Base-by-base conservation (phyloP, 2,329 filamentous ascomycete species). In the Ambrosiella beaveri region DNA sequence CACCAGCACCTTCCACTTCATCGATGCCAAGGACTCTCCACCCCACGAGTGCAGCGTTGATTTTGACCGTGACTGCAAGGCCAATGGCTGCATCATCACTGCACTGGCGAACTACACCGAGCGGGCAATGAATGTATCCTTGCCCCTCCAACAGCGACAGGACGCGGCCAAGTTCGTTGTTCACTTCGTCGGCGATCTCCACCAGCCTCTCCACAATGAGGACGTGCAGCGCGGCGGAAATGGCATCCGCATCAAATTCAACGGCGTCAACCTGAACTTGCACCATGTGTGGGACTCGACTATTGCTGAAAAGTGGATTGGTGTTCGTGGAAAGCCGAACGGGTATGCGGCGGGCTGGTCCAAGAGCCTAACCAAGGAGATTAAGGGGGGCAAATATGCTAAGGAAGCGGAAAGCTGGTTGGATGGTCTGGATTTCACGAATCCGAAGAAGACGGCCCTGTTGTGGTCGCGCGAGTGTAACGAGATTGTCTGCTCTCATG, bases 221-320 rank as follows among this genome's bases (percentile, higher is more conserved):
- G 74, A 82, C 58, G 76, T 83, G 6, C 73, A 75, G 1, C 70
- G 75, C 19, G 85, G 85, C 57, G 85, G 85, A 0, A 89, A 88
- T 63, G 75, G 76, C 9, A 84, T 88, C 63, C 67, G 73, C 12
- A 84, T 88, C 1, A 71, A 70, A 13, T 88, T 82, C 69, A 72
- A 80, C 35, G 75, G 74, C 2, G 67, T 68, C 37, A 68, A 72
- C 36, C 74, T 78, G 58, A 88, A 88, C 65, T 73, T 88, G 47
- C 85, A 88, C 65, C 76, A 83, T 59, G 78, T 87, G 13, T 88
- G 85, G 85, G 85, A 88, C 65, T 80, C 77, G 57, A 78, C 76
- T 63, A 87, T 88, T 62, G 75, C 80, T 0, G 82, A 85, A 69
- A 78, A 82, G 65, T 69, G 79, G 64, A 71, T 84, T 1, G 82